Conservation (phyloP, 2,329 filamentous ascomycete genomes). For the Bipolaris gigantea region DNA sequence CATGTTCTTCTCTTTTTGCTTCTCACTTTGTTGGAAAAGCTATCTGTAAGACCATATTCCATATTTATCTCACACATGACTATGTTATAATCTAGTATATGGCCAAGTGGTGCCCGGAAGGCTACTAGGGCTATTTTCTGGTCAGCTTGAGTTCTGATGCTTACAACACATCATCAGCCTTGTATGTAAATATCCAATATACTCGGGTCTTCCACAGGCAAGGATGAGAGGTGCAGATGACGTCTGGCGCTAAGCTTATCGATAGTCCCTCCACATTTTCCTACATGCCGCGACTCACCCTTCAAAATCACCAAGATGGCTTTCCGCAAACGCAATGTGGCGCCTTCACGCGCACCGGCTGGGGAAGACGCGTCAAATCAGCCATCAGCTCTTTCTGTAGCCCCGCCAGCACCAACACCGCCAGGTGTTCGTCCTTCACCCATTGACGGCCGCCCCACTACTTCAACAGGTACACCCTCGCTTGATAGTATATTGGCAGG, state of each 20-base stretch:
- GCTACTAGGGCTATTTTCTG: no score
- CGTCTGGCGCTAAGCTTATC: slow-evolving; percentile 7
- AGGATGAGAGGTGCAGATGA: not conserved
- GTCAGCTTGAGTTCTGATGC: no score
- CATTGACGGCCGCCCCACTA: slow-evolving; percentile 82
- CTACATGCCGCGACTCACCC: slow-evolving; percentile 9
- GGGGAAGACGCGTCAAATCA: slow-evolving; percentile 20
- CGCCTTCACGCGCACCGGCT: slow-evolving; percentile 49
- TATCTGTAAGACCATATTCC: not conserved
- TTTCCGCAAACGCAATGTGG: slow-evolving; percentile 69
- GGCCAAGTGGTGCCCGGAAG: no score
- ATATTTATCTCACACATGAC: no score
- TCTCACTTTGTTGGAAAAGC: not conserved
- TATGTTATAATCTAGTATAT: no score
- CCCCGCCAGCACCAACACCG: slow-evolving; percentile 18
- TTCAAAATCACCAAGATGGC: slow-evolving; percentile 54
- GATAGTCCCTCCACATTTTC: slow-evolving; percentile 16
- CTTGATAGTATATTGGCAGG: slow-evolving; percentile 84
- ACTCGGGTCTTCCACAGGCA: no score
- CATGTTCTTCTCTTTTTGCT: not conserved
- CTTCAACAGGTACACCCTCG: slow-evolving; percentile 86
- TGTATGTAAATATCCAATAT: no score
- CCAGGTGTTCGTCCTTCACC: slow-evolving; percentile 77
- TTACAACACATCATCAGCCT: no score
- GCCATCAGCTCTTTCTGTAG: slow-evolving; percentile 14